Percentiles rank a stretch among this genome's conserved stretches.
Evolutionary conservation across 176 grass and related monocot genomes (phyloP).

Genomic region (Calamus simplicifolius): DNA sequence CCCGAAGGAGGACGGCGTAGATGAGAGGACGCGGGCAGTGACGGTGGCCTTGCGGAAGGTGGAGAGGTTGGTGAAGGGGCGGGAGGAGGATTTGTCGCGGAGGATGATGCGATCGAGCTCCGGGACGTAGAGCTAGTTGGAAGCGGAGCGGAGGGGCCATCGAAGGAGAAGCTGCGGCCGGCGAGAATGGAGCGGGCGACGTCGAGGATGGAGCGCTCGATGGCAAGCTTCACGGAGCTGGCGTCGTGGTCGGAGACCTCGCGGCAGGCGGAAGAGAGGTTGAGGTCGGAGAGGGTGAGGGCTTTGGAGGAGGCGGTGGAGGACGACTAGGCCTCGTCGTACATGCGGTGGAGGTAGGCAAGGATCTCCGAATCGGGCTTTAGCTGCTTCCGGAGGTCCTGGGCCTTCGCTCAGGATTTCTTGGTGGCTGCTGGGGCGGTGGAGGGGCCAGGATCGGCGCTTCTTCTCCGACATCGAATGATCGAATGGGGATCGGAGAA

Average conservation of each 20-base stretch:
- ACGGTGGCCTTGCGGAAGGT: constrained; percentile 95
- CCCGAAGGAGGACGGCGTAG: constrained; percentile 78
- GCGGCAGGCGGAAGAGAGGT: constrained; percentile 43
- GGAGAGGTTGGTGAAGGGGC: constrained; percentile 69
- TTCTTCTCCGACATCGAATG: constrained; percentile 77
- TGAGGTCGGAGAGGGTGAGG: constrained; percentile 38
- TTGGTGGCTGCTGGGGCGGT: constrained; percentile 29
- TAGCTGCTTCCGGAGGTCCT: constrained; percentile 75
- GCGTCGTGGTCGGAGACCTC: constrained; percentile 75
- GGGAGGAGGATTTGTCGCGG: constrained; percentile 61
- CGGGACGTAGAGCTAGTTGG: constrained; percentile 91
- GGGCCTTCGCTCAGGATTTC: constrained; percentile 34
- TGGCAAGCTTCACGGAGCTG: constrained; percentile 50
- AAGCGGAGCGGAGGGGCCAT: constrained; percentile 71
- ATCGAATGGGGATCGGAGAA: background rate
- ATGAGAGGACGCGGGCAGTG: constrained; percentile 84
- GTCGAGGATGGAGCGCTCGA: constrained; percentile 62
- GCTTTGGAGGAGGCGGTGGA: constrained; percentile 37
- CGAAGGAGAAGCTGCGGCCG: constrained; percentile 77
- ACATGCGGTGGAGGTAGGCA: constrained; percentile 41
- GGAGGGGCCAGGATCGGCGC: constrained; percentile 28
- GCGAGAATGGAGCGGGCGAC: constrained; percentile 64
- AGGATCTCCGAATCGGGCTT: constrained; percentile 71
- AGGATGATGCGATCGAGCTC: constrained; percentile 94
- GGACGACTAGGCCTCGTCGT: constrained; percentile 31